These are phyloP conservation scores for Nothophoma quercina DNA, from an alignment of 2,329 filamentous ascomycete genomes.

Conservation along the genomic window DNA sequence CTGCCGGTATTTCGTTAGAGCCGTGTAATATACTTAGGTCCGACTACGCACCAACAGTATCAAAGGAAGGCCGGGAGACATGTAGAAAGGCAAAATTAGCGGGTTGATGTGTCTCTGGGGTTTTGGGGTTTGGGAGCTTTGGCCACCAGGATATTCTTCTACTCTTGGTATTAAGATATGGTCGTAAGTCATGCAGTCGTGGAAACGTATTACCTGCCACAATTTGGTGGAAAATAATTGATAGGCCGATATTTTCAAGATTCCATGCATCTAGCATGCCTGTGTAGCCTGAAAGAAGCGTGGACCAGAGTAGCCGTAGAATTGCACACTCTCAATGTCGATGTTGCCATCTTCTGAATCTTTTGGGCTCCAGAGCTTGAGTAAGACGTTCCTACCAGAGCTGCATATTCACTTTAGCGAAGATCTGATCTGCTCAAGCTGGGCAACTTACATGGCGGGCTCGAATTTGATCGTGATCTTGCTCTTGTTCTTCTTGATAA, in stretches of 20 bases:
- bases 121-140: too few relatives aligned
- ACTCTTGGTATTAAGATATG: background rate
- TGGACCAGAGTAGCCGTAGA: conserved; percentile 83
- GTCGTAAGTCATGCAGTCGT: conserved; percentile 1
- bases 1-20: background rate
- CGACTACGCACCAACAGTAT: conserved; percentile 14
- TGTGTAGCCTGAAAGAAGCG: conserved; percentile 80
- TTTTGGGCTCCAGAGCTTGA: conserved; percentile 89
- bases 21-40: conserved; percentile 10
- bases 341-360: conserved; percentile 72
- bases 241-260: background rate
- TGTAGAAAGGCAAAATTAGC: background rate
- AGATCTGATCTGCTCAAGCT: rapidly evolving
- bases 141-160: too few relatives aligned
- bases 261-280: conserved; percentile 24
- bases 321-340: conserved; percentile 86
- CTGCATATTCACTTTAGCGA: conserved; percentile 40
- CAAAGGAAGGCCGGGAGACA: background rate
- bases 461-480: conserved; percentile 88
- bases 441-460: conserved; percentile 68
- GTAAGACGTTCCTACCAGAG: conserved; percentile 80
- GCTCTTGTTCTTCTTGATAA: conserved; percentile 81
- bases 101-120: too few relatives aligned
- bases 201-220: background rate
- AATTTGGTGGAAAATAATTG: too few relatives aligned